Evolutionary conservation across 805 yeast genomes (phyloP).

Genomic region (Zygoascus biomembranicola): DNA sequence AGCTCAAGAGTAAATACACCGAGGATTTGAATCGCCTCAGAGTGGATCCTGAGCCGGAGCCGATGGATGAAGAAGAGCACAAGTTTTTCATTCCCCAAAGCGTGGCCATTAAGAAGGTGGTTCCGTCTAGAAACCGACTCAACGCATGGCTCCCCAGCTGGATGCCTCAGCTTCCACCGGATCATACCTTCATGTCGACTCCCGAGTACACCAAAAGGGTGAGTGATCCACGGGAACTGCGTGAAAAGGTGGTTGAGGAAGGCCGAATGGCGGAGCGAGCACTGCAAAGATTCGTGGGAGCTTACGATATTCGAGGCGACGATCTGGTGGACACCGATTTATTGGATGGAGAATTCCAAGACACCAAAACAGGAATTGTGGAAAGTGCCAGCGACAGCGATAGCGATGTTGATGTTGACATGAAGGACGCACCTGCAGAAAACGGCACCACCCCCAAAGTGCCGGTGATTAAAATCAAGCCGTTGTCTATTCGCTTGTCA

Average conservation of each 20-base stretch:
- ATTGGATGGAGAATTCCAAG: background rate
- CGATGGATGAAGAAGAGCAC: constrained; percentile 36
- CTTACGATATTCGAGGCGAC: constrained; percentile 8
- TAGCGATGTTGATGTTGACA: background rate
- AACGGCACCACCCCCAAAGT: background rate
- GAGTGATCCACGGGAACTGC: constrained; percentile 61
- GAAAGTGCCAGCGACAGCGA: background rate
- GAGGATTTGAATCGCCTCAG: constrained; percentile 20
- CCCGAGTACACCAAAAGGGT: constrained; percentile 55
- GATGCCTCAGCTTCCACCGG: constrained; percentile 89
- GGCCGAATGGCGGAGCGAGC: constrained; percentile 76
- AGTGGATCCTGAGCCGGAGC: constrained; percentile 25
- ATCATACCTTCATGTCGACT: constrained; percentile 79
- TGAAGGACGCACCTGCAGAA: background rate
- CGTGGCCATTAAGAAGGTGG: constrained; percentile 44
- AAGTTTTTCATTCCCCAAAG: constrained; percentile 47
- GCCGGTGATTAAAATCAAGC: background rate
- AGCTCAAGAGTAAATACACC: constrained; percentile 16
- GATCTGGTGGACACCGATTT: constrained; percentile 3
- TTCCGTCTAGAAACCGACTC: constrained; percentile 40
- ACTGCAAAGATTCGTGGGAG: constrained; percentile 44
- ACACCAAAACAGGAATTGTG: background rate
- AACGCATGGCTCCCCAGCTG: constrained; percentile 55
- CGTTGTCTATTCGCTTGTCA: background rate
- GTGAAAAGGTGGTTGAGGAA: constrained; percentile 70